These are phyloP conservation scores for Dendryphion nanum DNA, from an alignment of 2,329 filamentous ascomycete genomes.

Conservation along the genomic window DNA sequence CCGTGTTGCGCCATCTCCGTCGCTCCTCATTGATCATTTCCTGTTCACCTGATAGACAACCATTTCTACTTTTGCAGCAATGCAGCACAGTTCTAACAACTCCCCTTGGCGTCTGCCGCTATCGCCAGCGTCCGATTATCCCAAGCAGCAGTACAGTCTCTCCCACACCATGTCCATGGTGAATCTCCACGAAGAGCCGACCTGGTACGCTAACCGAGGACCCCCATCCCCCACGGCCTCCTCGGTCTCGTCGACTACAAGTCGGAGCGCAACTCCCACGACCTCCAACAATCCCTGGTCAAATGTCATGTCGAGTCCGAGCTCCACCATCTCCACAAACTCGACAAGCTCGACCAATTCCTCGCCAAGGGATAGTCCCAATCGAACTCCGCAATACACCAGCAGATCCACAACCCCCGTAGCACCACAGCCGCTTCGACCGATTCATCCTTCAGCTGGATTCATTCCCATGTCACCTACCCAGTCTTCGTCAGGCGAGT, in stretches of 20 bases:
- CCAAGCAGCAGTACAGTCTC: constrained; percentile 35
- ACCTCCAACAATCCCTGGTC: constrained; percentile 41
- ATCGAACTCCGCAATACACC: constrained; percentile 37
- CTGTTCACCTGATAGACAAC: constrained; percentile 20
- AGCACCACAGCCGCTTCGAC: constrained; percentile 36
- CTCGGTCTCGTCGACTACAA: constrained; percentile 39
- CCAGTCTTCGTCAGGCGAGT: constrained; percentile 25
- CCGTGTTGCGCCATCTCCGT: constrained; percentile 13
- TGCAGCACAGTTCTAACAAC: constrained; percentile 34
- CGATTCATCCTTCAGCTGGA: constrained; percentile 31
- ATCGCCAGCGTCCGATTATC: constrained; percentile 26
- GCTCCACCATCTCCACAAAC: constrained; percentile 26
- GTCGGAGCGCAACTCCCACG: constrained; percentile 38
- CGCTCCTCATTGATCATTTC: constrained; percentile 21
- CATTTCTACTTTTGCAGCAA: constrained; percentile 19
- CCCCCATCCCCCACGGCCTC: constrained; percentile 39
- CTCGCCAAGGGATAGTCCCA: constrained; percentile 35
- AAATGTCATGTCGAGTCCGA: constrained; percentile 33
- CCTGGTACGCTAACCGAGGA: constrained; percentile 33
- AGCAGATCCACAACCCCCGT: constrained; percentile 39
- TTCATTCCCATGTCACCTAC: constrained; percentile 35
- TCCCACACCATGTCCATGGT: constrained; percentile 41
- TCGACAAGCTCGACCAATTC: constrained; percentile 30
- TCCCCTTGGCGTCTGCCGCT: constrained; percentile 31
- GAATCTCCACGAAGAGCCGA: constrained; percentile 39